These are phyloP conservation scores for Microthlaspi erraticum DNA, from an alignment of 345 rosid species.

Conservation along the genomic window DNA sequence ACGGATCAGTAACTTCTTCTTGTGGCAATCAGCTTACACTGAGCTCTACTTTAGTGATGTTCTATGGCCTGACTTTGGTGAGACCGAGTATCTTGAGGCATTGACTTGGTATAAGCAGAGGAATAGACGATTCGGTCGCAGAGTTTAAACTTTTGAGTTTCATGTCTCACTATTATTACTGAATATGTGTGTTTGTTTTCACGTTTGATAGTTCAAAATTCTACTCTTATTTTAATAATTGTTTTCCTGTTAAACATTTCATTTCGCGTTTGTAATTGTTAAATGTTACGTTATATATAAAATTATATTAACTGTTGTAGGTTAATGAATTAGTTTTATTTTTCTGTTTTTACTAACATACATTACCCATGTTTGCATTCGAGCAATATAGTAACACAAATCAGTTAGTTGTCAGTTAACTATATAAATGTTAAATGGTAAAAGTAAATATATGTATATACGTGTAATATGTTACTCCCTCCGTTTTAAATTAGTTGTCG, in stretches of 20 bases:
- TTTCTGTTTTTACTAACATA: no score
- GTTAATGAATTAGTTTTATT: no score
- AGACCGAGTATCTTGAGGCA: conserved; percentile 54
- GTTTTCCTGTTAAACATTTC: neutral
- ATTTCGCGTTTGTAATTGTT: neutral
- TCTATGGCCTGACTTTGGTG: conserved; percentile 71
- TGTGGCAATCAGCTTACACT: conserved; percentile 77
- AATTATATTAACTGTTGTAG: no score
- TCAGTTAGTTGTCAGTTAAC: no score
- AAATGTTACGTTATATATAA: no score
- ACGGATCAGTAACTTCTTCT: conserved; percentile 68
- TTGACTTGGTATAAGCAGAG: conserved; percentile 59
- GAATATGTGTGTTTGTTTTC: neutral
- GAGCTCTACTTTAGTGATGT: conserved; percentile 61
- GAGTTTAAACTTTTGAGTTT: conserved; percentile 14
- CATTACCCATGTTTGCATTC: no score
- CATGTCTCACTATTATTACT: neutral
- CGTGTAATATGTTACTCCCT: no score
- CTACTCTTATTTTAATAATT: neutral
- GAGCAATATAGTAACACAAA: no score
- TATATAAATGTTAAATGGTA: no score
- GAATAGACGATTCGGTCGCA: conserved; percentile 59
- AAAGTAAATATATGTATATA: no score
- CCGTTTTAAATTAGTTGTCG: no score
- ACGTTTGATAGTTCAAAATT: neutral